Evolutionary conservation across 805 yeast genomes (phyloP).

Genomic region (Hanseniaspora mollemarum): DNA sequence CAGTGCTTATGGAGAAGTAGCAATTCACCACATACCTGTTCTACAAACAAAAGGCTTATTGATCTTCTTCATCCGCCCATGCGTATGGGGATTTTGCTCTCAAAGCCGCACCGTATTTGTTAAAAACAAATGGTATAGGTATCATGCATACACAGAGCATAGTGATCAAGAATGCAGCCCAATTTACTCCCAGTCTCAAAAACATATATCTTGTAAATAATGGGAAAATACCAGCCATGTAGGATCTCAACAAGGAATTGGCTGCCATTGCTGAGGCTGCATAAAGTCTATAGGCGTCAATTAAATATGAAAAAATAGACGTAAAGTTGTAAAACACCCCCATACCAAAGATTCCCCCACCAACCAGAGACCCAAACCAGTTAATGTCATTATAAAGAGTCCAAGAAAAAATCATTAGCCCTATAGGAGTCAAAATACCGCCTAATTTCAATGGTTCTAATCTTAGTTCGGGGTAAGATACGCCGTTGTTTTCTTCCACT

Average conservation of each 20-base stretch:
- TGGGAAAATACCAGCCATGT: slow-evolving; percentile 48
- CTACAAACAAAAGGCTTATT: too few relatives aligned
- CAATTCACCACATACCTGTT: too few relatives aligned
- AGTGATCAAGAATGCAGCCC: slow-evolving; percentile 47
- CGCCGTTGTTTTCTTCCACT: slow-evolving; percentile 37
- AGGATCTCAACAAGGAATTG: slow-evolving; percentile 42
- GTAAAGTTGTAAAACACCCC: slow-evolving; percentile 57
- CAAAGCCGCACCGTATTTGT: slow-evolving; percentile 35
- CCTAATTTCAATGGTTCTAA: slow-evolving; percentile 54
- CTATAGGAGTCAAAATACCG: slow-evolving; percentile 50
- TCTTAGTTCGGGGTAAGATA: slow-evolving; percentile 47
- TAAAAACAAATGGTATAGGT: slow-evolving; percentile 47
- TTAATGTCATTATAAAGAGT: slow-evolving; percentile 47
- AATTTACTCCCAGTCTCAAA: slow-evolving; percentile 42
- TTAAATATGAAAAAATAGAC: slow-evolving; percentile 53
- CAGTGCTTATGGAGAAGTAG: too few relatives aligned
- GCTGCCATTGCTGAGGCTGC: slow-evolving; percentile 45
- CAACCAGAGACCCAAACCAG: slow-evolving; percentile 61
- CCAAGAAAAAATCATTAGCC: slow-evolving; percentile 72
- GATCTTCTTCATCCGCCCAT: slow-evolving; percentile 27
- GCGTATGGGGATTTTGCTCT: slow-evolving; percentile 40
- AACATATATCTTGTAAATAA: slow-evolving; percentile 49
- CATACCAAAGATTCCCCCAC: slow-evolving; percentile 65
- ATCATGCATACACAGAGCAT: slow-evolving; percentile 40
- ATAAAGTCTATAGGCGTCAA: slow-evolving; percentile 47